Conservation (phyloP, 164 flowering plant species). For the Magnolia sinica region DNA sequence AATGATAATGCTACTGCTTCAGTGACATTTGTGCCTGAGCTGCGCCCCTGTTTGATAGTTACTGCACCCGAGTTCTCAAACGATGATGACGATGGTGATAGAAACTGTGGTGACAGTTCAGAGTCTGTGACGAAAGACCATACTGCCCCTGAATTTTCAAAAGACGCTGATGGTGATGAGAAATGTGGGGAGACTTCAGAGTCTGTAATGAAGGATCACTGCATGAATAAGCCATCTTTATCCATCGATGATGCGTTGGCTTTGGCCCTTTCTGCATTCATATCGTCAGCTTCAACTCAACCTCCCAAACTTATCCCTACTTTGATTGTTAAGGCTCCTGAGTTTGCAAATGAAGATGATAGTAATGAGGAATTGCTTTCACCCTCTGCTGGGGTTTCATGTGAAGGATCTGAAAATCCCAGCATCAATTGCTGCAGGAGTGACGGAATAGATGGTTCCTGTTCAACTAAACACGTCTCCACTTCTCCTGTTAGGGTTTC, state of each 20-base stretch:
- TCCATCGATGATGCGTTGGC: constrained; percentile 86
- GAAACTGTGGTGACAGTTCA: neutral
- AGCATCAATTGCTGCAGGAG: neutral
- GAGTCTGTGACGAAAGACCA: constrained; percentile 13
- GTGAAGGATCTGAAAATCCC: constrained; percentile 8
- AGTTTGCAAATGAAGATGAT: constrained; percentile 39
- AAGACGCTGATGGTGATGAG: neutral
- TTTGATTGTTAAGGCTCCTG: constrained; percentile 31
- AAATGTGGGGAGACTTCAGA: constrained; percentile 20
- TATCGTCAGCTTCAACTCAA: constrained; percentile 31
- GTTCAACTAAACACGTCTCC: constrained; percentile 2
- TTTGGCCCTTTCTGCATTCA: constrained; percentile 66
- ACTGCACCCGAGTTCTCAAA: constrained; percentile 60
- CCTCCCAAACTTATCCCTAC: constrained; percentile 25
- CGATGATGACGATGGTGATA: constrained; percentile 39
- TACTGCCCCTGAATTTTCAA: constrained; percentile 57
- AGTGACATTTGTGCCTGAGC: constrained; percentile 14
- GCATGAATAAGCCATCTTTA: constrained; percentile 22
- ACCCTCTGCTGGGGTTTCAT: constrained; percentile 9
- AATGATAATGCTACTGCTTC: constrained; percentile 22
- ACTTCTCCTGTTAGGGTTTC: constrained; percentile 7
- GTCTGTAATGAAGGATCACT: constrained; percentile 16
- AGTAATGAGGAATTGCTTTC: constrained; percentile 1
- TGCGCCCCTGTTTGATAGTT: constrained; percentile 41
- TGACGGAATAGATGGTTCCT: constrained; percentile 2